Base-by-base conservation (phyloP, 306 rosid species). In the Ceratonia siliqua region DNA sequence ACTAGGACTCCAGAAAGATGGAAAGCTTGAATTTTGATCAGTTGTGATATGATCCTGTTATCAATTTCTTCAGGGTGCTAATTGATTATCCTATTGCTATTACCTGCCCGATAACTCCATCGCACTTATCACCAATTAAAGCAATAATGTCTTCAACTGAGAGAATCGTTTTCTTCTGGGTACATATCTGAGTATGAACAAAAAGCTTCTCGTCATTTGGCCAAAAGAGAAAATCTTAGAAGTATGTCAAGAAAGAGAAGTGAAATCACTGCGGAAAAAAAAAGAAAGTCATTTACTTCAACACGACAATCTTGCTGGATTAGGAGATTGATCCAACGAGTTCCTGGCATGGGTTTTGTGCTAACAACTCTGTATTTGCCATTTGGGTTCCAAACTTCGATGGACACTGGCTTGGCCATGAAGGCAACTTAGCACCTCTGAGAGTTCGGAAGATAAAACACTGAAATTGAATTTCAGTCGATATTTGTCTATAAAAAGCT, bases 51-150 rank as follows among this genome's bases (percentile, higher is more conserved):
- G 61, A 76, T 12, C 48, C 25, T 49, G 15, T 42, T 18, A 54
- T 42, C 8, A 35, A 21, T 20, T n/a, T 28, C 49, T 25, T 12
- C 13, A 6, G 32, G 17, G 39, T 63, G 25, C 32, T 22, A 70
- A 32, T 57, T 62, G 32, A 28, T 42, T 6, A 49, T 20, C 22
- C 3, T 14, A 8, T 33, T 3, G 58, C 11, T 18, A 52, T 59
- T 79, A 90, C 99, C 98, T 95, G 99, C 9, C 99, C 99, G 30
- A 95, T 95, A 42, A 95, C 99, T 54, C 99, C 99, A 65, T 95
- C 99, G 50, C 98, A 95, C 90, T 76, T 95, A 67, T 89, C 84
- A 59, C 98, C 98, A 59, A 95, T 95, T 57, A 95, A 87, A 76
- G 96, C 90, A 80, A 95, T 81, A 12, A 95, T 95, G 64, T 95